phyloP scores from a whole-genome alignment of 805 yeast species.

The Ogataea degrootiae region DNA sequence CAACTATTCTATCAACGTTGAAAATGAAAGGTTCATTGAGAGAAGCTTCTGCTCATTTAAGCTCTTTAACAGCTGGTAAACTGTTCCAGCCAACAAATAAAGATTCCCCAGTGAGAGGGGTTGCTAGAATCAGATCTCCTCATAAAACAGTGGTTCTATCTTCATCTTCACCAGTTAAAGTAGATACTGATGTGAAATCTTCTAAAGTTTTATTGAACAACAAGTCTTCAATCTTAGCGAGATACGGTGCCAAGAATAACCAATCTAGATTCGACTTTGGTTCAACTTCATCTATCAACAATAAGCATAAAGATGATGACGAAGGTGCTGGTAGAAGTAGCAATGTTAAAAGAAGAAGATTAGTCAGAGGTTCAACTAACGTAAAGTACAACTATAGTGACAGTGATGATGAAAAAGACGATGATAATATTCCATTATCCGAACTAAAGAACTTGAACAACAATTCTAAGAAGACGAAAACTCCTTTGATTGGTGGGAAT shows the following conservation, averaged over 20 bases:
- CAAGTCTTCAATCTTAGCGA: conserved; percentile 17
- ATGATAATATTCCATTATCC: conserved; percentile 45
- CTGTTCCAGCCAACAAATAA: background rate
- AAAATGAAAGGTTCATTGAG: conserved; percentile 28
- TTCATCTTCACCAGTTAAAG: conserved; percentile 14
- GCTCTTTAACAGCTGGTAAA: conserved; percentile 16
- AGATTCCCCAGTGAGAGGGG: conserved; percentile 7
- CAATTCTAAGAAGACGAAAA: background rate
- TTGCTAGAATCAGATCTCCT: conserved; percentile 9
- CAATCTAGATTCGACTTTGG: too few relatives aligned
- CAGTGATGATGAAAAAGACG: conserved; percentile 34
- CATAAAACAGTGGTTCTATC: conserved; percentile 11
- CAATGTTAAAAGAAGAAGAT: conserved; percentile 18
- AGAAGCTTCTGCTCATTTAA: conserved; percentile 27
- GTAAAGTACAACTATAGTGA: conserved; percentile 12
- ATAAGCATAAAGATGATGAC: conserved; percentile 30
- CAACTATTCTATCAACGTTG: conserved; percentile 28
- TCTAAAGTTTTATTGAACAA: conserved; percentile 24
- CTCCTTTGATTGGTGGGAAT: background rate
- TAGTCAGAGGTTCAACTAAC: conserved; percentile 16
- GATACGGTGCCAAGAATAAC: conserved; percentile 16
- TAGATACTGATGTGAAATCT: conserved; percentile 21
- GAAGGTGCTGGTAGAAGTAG: conserved; percentile 25
- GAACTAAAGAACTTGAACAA: conserved; percentile 35
- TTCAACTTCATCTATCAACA: background rate